Conservation (phyloP, 208 protist genomes). For the Lotmaria passim region DNA sequence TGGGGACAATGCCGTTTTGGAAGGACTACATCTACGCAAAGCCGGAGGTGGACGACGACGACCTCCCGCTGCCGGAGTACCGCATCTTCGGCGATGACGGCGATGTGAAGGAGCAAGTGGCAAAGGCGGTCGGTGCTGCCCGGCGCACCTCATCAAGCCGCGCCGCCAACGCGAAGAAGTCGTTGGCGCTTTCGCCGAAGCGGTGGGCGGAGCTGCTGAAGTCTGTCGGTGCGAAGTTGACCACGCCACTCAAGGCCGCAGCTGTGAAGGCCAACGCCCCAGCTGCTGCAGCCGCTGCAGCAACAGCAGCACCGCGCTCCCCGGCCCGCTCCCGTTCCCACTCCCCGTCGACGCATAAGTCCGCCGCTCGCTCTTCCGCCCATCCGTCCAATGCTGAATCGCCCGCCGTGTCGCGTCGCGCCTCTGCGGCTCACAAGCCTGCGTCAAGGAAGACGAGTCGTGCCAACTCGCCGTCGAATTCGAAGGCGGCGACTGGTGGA, state of each 20-base stretch:
- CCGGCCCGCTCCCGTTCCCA: neutral
- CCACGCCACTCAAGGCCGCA: conserved; percentile 14
- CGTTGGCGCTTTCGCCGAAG: conserved; percentile 15
- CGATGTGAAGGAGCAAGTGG: conserved; percentile 45
- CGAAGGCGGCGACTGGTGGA: conserved; percentile 11
- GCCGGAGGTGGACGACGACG: conserved; percentile 82
- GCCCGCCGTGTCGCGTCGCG: conserved; percentile 17
- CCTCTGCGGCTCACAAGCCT: conserved; percentile 24
- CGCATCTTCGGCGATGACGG: conserved; percentile 86
- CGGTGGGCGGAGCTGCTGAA: conserved; percentile 25
- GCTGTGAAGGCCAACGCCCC: neutral
- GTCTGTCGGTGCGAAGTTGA: conserved; percentile 26
- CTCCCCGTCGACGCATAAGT: conserved; percentile 22
- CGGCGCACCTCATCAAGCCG: conserved; percentile 11
- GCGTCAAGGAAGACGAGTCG: conserved; percentile 14
- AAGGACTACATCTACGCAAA: conserved; percentile 68
- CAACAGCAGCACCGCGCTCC: neutral
- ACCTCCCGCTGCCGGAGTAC: conserved; percentile 82
- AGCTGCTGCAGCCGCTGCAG: neutral
- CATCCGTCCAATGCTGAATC: conserved; percentile 1
- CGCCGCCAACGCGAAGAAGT: conserved; percentile 36
- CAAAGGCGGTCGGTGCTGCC: conserved; percentile 8
- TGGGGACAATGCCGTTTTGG: conserved; percentile 71
- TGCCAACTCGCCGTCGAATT: conserved; percentile 25
- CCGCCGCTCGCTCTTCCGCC: conserved; percentile 12